Conservation (phyloP, 2,329 filamentous ascomycete genomes). For the Ceratocystis cubensis region DNA sequence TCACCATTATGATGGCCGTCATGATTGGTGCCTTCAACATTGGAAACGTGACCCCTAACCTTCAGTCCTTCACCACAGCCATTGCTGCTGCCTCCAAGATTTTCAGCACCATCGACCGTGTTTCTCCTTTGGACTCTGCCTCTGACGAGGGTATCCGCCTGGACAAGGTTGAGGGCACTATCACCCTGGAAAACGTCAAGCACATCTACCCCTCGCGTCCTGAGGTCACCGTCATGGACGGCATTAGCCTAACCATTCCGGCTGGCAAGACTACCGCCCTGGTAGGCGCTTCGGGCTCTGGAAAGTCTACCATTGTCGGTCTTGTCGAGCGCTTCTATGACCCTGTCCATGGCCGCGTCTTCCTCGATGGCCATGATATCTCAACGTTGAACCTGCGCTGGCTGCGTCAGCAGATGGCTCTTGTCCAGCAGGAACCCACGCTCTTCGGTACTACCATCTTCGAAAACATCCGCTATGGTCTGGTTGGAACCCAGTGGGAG, state of each 20-base stretch:
- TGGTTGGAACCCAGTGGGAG: constrained; percentile 74
- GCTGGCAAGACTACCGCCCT: constrained; percentile 87
- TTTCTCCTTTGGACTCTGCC: constrained; percentile 69
- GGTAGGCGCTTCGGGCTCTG: constrained; percentile 86
- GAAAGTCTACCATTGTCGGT: constrained; percentile 89
- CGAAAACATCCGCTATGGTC: constrained; percentile 77
- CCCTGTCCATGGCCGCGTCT: constrained; percentile 65
- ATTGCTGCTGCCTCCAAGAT: constrained; percentile 83
- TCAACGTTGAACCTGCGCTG: constrained; percentile 72
- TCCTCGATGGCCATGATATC: constrained; percentile 73
- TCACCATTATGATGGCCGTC: constrained; percentile 80
- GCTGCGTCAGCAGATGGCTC: constrained; percentile 80
- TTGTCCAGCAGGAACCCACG: constrained; percentile 87
- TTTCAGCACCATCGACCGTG: constrained; percentile 81
- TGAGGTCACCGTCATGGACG: constrained; percentile 78
- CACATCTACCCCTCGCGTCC: constrained; percentile 92
- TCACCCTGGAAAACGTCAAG: constrained; percentile 71
- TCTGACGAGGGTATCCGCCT: constrained; percentile 58
- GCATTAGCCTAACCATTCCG: constrained; percentile 65
- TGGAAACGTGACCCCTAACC: constrained; percentile 73
- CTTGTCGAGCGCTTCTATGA: constrained; percentile 91
- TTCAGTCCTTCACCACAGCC: constrained; percentile 73
- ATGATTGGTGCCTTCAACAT: constrained; percentile 90
- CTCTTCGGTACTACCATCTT: constrained; percentile 83
- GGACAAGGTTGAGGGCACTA: constrained; percentile 58